Percentiles rank a stretch among this genome's conserved stretches.
Conservation (phyloP, 176 grass and related monocot species). For the Phoenix roebelenii region DNA sequence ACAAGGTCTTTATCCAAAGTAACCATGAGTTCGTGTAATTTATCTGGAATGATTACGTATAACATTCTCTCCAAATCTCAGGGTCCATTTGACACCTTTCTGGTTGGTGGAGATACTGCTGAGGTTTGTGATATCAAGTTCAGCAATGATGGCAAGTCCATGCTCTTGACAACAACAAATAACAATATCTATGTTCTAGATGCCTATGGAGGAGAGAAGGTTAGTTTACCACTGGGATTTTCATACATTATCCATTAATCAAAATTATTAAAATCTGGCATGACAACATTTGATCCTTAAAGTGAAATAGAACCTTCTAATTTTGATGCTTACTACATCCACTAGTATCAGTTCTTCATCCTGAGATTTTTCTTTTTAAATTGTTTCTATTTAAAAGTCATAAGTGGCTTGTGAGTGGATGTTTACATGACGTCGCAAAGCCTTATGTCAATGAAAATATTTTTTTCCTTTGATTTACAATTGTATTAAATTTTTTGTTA, state of each 20-base stretch:
- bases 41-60: neutral
- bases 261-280: too few species aligned
- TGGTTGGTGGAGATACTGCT: conserved; percentile 91
- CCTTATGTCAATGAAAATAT: too few species aligned
- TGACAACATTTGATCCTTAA: too few species aligned
- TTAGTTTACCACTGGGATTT: conserved; percentile 6
- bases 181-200: conserved; percentile 98
- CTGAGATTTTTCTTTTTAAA: too few species aligned
- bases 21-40: neutral
- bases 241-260: neutral
- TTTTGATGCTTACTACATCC: too few species aligned
- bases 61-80: conserved; percentile 27
- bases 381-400: too few species aligned
- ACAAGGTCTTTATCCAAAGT: conserved; percentile 50
- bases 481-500: too few species aligned
- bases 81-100: conserved; percentile 95
- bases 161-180: conserved; percentile 96
- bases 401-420: too few species aligned
- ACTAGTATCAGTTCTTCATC: too few species aligned
- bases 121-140: conserved; percentile 97
- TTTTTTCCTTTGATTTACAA: too few species aligned
- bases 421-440: too few species aligned
- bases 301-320: too few species aligned
- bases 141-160: conserved; percentile 95
- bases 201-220: conserved; percentile 96